phyloP scores from a whole-genome alignment of 768 basidiomycete species.

The Postia placenta region DNA sequence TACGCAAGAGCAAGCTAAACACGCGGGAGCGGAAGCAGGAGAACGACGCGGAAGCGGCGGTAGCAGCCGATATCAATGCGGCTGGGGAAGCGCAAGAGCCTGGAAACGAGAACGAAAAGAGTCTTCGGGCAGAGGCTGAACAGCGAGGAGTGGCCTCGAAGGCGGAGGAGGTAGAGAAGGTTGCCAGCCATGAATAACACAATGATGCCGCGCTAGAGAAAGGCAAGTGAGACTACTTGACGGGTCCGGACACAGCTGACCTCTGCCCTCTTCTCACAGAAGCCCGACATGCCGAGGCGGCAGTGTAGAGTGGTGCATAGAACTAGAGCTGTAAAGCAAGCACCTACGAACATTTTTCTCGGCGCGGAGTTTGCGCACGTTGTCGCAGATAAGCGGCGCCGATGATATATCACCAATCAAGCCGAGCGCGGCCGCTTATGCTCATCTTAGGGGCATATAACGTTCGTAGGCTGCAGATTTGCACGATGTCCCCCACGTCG shows the following conservation, averaged over 20 bases:
- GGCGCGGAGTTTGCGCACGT: background rate
- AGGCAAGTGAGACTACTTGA: too few relatives aligned
- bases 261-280: too few relatives aligned
- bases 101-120: background rate
- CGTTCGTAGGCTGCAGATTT: background rate
- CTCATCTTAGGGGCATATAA: background rate
- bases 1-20: conserved; percentile 2
- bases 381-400: background rate
- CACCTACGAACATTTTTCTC: background rate
- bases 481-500: too few relatives aligned
- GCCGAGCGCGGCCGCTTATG: background rate
- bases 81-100: background rate
- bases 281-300: too few relatives aligned
- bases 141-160: too few relatives aligned
- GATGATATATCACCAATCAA: background rate
- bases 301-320: too few relatives aligned
- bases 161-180: background rate
- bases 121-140: too few relatives aligned
- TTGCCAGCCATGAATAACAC: background rate
- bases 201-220: background rate
- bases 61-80: background rate
- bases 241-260: too few relatives aligned
- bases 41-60: conserved; percentile 1
- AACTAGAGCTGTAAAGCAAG: background rate
- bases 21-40: background rate